These are phyloP conservation scores for Rubus idaeus DNA, from an alignment of 306 rosid genomes.

Conservation along the genomic window DNA sequence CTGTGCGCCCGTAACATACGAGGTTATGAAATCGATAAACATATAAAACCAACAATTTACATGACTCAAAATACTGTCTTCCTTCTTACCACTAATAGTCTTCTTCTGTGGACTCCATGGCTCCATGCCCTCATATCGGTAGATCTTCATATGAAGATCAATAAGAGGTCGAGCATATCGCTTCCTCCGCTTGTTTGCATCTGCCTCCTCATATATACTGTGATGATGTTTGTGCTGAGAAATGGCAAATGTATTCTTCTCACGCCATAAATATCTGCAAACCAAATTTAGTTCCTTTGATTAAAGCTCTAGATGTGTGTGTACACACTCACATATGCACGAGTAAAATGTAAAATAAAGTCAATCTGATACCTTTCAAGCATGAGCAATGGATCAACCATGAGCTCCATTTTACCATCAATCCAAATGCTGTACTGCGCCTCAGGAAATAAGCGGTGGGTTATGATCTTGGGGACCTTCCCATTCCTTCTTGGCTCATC, in stretches of 20 bases:
- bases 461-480: slow-evolving; percentile 90
- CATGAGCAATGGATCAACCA: slow-evolving; percentile 87
- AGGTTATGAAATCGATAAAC: background rate
- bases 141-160: slow-evolving; percentile 96
- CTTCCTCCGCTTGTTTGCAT: slow-evolving; percentile 93
- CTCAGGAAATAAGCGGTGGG: slow-evolving; percentile 83
- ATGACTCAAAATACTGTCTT: slow-evolving; percentile 17
- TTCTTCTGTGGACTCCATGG: slow-evolving; percentile 71
- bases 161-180: slow-evolving; percentile 97
- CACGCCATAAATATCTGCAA: slow-evolving; percentile 90
- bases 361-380: slow-evolving; percentile 69
- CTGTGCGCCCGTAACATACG: background rate
- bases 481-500: slow-evolving; percentile 99
- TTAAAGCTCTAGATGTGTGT: background rate
- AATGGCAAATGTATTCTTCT: slow-evolving; percentile 83
- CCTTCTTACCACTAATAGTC: slow-evolving; percentile 76
- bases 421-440: slow-evolving; percentile 97
- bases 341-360: background rate
- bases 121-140: slow-evolving; percentile 85
- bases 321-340: background rate
- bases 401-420: slow-evolving; percentile 97
- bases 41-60: slow-evolving; percentile 12
- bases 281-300: slow-evolving; percentile 16
- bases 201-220: slow-evolving; percentile 93
- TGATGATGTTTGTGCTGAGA: slow-evolving; percentile 97